These are phyloP conservation scores for Isabelozyma gotoi DNA, from an alignment of 805 yeast genomes.

Conservation along the genomic window DNA sequence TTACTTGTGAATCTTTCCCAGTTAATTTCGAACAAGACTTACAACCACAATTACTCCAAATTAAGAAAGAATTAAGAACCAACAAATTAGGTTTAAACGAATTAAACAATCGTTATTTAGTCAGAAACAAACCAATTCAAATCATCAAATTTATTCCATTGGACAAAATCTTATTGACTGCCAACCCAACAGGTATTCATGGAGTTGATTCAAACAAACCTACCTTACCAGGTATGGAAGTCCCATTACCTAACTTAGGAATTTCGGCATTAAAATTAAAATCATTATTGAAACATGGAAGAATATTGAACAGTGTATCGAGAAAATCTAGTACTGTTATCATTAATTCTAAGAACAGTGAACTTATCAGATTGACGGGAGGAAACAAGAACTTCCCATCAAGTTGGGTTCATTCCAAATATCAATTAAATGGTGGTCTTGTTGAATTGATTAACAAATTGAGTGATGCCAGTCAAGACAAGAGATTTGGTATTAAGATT, in stretches of 20 bases:
- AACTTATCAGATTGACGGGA: slow-evolving; percentile 78
- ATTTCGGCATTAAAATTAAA: slow-evolving; percentile 67
- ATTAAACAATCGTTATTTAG: slow-evolving; percentile 74
- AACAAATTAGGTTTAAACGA: slow-evolving; percentile 78
- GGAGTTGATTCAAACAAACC: slow-evolving; percentile 70
- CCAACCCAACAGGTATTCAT: slow-evolving; percentile 65
- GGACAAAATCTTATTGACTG: slow-evolving; percentile 56
- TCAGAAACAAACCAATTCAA: slow-evolving; percentile 71
- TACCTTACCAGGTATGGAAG: slow-evolving; percentile 68
- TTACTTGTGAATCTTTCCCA: slow-evolving; percentile 65
- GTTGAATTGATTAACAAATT: slow-evolving; percentile 51
- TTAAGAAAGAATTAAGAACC: slow-evolving; percentile 56
- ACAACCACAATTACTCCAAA: slow-evolving; percentile 39
- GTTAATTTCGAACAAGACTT: slow-evolving; percentile 38
- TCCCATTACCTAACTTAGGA: slow-evolving; percentile 74
- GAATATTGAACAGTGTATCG: slow-evolving; percentile 53
- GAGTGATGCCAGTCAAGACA: slow-evolving; percentile 60
- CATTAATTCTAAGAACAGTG: slow-evolving; percentile 43
- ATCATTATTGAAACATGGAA: slow-evolving; percentile 46
- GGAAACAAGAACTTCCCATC: slow-evolving; percentile 69
- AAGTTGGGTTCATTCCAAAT: slow-evolving; percentile 84
- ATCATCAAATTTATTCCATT: slow-evolving; percentile 74
- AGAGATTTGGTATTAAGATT: slow-evolving; percentile 65
- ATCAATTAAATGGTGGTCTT: slow-evolving; percentile 54
- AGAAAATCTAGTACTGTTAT: slow-evolving; percentile 77